A percentile compares a stretch with the other conserved stretches of the same genome.
Conservation (phyloP, 2,329 filamentous ascomycete species). For the Monilinia laxa region DNA sequence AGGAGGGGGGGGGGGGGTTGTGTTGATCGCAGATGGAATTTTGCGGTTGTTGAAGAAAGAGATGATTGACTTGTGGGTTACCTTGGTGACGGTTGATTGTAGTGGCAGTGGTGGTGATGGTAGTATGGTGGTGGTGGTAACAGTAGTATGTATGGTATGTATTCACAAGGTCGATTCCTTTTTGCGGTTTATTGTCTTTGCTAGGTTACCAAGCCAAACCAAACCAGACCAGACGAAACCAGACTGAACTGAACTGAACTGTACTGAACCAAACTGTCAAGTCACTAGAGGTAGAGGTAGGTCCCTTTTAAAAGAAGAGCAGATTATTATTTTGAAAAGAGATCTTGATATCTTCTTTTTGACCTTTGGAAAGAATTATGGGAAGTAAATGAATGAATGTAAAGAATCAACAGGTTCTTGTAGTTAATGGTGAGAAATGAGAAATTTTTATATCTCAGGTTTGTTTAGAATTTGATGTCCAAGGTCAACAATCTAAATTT, state of each 20-base stretch:
- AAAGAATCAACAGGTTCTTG: conserved; percentile 27
- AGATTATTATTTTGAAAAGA: neutral
- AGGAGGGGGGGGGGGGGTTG: neutral
- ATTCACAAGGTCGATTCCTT: neutral
- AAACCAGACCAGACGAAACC: neutral
- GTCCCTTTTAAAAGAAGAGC: no score
- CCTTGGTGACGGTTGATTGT: neutral
- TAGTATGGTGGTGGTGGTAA: neutral
- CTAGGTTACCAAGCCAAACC: neutral
- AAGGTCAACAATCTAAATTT: conserved; percentile 7
- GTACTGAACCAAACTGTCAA: no score
- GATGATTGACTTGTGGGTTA: neutral
- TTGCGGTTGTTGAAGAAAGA: conserved; percentile 22
- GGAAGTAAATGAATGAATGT: conserved; percentile 31
- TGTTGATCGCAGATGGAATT: conserved; percentile 13
- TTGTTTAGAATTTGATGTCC: conserved; percentile 22
- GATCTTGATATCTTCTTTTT: neutral
- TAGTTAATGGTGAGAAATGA: conserved; percentile 10
- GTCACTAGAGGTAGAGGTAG: no score
- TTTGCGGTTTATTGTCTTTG: neutral
- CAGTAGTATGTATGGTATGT: neutral
- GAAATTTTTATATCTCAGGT: conserved; percentile 12
- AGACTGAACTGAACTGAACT: no score
- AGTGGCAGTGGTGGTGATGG: neutral
- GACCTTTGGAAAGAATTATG: no score